Conservation (phyloP, 1,284 basidiomycete genomes). For the Cutaneotrichosporon daszewskae region DNA sequence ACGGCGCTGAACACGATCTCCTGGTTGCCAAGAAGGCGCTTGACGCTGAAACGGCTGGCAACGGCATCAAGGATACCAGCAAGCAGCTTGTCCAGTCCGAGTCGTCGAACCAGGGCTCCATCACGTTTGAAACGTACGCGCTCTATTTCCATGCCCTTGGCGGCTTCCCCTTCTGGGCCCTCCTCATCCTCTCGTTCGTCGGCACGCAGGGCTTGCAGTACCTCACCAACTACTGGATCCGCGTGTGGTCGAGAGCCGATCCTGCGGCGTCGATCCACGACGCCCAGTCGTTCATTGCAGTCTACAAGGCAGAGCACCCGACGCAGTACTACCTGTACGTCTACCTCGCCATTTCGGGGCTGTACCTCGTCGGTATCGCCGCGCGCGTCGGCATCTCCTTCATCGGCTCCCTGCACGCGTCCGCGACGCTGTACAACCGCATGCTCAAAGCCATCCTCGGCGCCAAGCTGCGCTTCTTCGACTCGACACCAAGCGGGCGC, state of each 20-base stretch:
- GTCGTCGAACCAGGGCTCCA: constrained; percentile 29
- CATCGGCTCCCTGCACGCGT: constrained; percentile 38
- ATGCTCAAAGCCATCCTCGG: constrained; percentile 42
- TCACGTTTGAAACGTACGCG: constrained; percentile 34
- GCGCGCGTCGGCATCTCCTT: constrained; percentile 36
- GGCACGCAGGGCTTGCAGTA: constrained; percentile 43
- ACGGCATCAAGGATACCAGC: constrained; percentile 22
- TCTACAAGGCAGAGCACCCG: too few relatives aligned
- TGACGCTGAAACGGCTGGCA: constrained; percentile 27
- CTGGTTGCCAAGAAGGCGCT: constrained; percentile 43
- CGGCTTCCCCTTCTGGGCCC: constrained; percentile 33
- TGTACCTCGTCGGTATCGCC: constrained; percentile 40
- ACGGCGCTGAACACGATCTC: constrained; percentile 64
- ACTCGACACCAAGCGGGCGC: constrained; percentile 49
- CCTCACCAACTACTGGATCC: constrained; percentile 44
- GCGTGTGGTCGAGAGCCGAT: constrained; percentile 39
- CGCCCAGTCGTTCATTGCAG: too few relatives aligned
- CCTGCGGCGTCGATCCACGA: background rate
- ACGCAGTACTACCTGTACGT: constrained; percentile 38
- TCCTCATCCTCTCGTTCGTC: constrained; percentile 32
- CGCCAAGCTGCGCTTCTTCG: constrained; percentile 47
- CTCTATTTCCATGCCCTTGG: constrained; percentile 43
- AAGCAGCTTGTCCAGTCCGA: constrained; percentile 45
- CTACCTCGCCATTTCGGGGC: constrained; percentile 35
- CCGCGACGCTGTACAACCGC: constrained; percentile 32